Percentiles rank a stretch among this genome's conserved stretches.
Evolutionary conservation across 2,329 filamentous ascomycete genomes (phyloP).

Genomic region (Endothia cerciana): DNA sequence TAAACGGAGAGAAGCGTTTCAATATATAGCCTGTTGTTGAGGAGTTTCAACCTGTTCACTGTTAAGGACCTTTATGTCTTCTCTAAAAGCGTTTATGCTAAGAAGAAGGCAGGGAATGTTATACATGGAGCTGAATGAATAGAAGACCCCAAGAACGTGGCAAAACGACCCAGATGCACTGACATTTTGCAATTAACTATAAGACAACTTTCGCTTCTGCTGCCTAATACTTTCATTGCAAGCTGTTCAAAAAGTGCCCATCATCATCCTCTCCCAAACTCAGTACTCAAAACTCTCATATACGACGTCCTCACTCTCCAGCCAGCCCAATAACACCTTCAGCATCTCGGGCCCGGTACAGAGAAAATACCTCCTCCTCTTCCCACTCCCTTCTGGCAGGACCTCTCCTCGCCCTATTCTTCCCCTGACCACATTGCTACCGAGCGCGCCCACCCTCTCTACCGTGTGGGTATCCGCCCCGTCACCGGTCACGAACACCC

Average conservation of each 20-base stretch:
- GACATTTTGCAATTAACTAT: too few relatives aligned
- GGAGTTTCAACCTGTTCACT: too few relatives aligned
- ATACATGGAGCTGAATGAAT: too few relatives aligned
- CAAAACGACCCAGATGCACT: too few relatives aligned
- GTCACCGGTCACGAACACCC: constrained; percentile 67
- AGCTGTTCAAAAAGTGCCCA: not conserved
- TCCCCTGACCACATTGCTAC: constrained; percentile 40
- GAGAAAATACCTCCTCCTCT: constrained; percentile 58
- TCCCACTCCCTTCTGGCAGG: constrained; percentile 42
- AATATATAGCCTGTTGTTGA: too few relatives aligned
- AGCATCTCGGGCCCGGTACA: constrained; percentile 51
- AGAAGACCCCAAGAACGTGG: too few relatives aligned
- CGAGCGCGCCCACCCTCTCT: constrained; percentile 42
- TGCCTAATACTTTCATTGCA: too few relatives aligned
- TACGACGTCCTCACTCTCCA: constrained; percentile 56
- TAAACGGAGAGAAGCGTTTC: too few relatives aligned
- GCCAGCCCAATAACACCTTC: constrained; percentile 51
- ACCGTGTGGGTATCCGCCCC: constrained; percentile 40
- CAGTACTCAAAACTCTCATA: constrained; percentile 67
- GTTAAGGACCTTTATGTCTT: too few relatives aligned
- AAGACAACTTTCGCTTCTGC: too few relatives aligned
- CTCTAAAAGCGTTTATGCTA: too few relatives aligned
- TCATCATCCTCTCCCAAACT: constrained; percentile 21
- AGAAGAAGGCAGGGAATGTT: too few relatives aligned
- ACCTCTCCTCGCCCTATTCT: constrained; percentile 50